These are phyloP conservation scores for Tillandsia leiboldiana DNA, from an alignment of 176 grass and related monocot species.

Conservation along the genomic window DNA sequence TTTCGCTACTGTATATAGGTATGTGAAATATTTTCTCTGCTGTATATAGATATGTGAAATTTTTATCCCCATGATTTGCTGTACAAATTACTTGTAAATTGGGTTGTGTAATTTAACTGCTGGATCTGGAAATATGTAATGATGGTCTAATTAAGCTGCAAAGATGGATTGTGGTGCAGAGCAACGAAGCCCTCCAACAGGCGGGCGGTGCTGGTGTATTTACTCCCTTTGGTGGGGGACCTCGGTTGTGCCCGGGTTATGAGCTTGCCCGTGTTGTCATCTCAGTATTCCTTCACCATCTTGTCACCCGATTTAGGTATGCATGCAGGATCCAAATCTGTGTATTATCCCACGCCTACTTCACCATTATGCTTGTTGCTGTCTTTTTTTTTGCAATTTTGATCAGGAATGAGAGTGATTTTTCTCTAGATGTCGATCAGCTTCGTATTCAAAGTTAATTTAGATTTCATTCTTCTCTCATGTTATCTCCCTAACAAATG, in stretches of 20 bases:
- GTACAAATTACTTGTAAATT: no score
- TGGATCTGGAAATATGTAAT: no score
- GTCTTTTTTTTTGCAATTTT: neutral
- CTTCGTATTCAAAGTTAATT: no score
- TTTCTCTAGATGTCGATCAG: no score
- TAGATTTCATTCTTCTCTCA: no score
- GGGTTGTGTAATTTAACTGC: no score
- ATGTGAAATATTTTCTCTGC: no score
- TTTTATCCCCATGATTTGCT: no score
- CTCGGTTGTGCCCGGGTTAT: slow-evolving; percentile 71
- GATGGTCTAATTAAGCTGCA: no score
- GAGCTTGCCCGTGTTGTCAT: slow-evolving; percentile 84
- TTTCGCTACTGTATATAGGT: no score
- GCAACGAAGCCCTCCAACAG: slow-evolving; percentile 43
- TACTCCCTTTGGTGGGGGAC: slow-evolving; percentile 77
- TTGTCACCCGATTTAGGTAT: slow-evolving; percentile 75
- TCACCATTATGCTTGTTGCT: neutral
- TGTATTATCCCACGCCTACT: neutral
- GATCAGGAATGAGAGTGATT: neutral
- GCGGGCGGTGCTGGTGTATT: slow-evolving; percentile 45
- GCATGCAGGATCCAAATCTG: neutral
- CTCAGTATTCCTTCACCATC: slow-evolving; percentile 73
- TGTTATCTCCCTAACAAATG: slow-evolving; percentile 18
- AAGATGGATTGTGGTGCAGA: slow-evolving; percentile 21
- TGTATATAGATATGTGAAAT: no score